Conservation (phyloP, 2,329 filamentous ascomycete species). For the Aspergillus transmontanensis region DNA sequence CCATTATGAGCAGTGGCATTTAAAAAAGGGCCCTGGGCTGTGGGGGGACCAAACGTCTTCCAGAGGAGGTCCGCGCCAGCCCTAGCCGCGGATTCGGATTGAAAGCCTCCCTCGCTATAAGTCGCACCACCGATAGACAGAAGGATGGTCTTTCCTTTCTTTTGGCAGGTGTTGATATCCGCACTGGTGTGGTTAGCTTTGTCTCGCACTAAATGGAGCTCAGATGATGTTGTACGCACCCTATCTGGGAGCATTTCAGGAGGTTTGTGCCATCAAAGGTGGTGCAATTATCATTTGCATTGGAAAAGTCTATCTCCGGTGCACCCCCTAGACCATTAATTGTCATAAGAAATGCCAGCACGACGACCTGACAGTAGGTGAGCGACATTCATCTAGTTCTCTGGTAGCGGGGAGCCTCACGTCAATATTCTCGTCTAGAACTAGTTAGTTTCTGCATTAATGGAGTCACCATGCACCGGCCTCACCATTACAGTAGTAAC, state of each 20-base stretch:
- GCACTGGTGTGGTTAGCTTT: constrained; percentile 27
- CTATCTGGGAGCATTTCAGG: constrained; percentile 65
- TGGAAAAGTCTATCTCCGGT: constrained; percentile 65
- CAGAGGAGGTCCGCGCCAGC: constrained; percentile 65
- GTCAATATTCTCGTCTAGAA: constrained; percentile 31
- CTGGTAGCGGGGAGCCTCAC: constrained; percentile 9
- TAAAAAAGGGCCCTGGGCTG: neutral
- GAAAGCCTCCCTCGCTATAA: constrained; percentile 69
- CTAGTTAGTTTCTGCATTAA: constrained; percentile 15
- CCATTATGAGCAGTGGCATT: neutral
- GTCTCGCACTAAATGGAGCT: neutral
- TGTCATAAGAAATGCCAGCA: constrained; percentile 63
- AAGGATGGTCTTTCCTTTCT: constrained; percentile 68
- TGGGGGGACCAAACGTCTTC: constrained; percentile 67
- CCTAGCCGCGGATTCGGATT: constrained; percentile 53
- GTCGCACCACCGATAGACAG: constrained; percentile 72
- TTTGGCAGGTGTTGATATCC: constrained; percentile 63
- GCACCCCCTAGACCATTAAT: constrained; percentile 55
- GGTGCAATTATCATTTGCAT: constrained; percentile 63
- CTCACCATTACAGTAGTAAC: constrained; percentile 62
- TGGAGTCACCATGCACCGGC: neutral
- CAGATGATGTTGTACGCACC: constrained; percentile 46
- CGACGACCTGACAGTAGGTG: constrained; percentile 55
- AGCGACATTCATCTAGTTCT: constrained; percentile 6
- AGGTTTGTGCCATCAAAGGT: constrained; percentile 60